These are phyloP conservation scores for Fusarium marasasianum DNA, from an alignment of 2,329 filamentous ascomycete species.

Conservation along the genomic window DNA sequence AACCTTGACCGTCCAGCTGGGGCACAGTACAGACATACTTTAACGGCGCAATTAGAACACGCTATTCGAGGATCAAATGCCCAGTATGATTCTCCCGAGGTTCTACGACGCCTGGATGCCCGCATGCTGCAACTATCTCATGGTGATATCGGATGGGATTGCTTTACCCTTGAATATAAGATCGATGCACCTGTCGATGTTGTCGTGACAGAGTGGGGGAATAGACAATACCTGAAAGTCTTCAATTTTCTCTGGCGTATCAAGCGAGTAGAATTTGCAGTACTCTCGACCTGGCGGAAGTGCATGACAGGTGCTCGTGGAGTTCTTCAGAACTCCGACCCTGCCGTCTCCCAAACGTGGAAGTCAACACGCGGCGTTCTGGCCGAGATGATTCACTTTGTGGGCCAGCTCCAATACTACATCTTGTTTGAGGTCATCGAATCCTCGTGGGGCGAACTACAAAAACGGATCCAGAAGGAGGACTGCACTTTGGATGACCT, in stretches of 20 bases:
- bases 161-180: constrained; percentile 98
- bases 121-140: constrained; percentile 97
- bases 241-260: constrained; percentile 99
- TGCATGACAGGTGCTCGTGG: constrained; percentile 95
- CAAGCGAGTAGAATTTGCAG: constrained; percentile 95
- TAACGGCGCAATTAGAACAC: constrained; percentile 97
- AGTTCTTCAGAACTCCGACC: constrained; percentile 81
- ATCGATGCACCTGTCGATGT: constrained; percentile 97
- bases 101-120: constrained; percentile 91
- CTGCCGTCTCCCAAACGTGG: constrained; percentile 80
- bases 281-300: constrained; percentile 90
- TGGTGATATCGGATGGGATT: constrained; percentile 98
- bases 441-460: constrained; percentile 90
- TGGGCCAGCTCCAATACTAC: constrained; percentile 97
- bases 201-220: constrained; percentile 94
- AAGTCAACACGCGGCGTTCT: constrained; percentile 88
- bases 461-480: constrained; percentile 82
- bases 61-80: constrained; percentile 97
- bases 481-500: constrained; percentile 94
- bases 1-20: constrained; percentile 97
- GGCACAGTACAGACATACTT: constrained; percentile 93
- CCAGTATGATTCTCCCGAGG: constrained; percentile 92
- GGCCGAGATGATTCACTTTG: constrained; percentile 98
- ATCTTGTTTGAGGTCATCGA: constrained; percentile 99
- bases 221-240: constrained; percentile 95